A percentile compares a stretch with the other conserved stretches of the same genome.
phyloP scores from a whole-genome alignment of 1,139 yeast species.

The Magnusiomyces magnusii region DNA sequence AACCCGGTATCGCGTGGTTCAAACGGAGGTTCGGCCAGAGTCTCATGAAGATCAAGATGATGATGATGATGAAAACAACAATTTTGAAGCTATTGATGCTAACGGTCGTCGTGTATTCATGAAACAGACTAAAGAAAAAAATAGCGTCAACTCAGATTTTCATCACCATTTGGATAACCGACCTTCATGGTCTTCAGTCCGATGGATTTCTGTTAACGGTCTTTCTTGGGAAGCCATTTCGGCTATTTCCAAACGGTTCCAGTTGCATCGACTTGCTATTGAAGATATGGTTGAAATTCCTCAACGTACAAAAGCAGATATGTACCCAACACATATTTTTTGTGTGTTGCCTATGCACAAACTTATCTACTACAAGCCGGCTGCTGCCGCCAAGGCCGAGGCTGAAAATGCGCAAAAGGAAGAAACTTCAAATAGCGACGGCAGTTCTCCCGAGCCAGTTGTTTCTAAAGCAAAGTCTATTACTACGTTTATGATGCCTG shows the following conservation, averaged over 20 bases:
- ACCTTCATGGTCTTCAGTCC: slow-evolving; percentile 43
- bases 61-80: slow-evolving; percentile 1
- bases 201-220: slow-evolving; percentile 52
- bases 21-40: slow-evolving; percentile 25
- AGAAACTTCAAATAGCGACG: not conserved
- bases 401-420: slow-evolving; percentile 3
- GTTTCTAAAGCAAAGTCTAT: not conserved
- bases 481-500: not conserved
- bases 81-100: not conserved
- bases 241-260: slow-evolving; percentile 36
- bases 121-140: not conserved
- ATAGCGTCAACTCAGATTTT: slow-evolving; percentile 18
- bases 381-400: slow-evolving; percentile 1
- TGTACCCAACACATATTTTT: slow-evolving; percentile 43
- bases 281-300: slow-evolving; percentile 55
- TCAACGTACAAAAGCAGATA: slow-evolving; percentile 47
- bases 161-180: slow-evolving; percentile 26
- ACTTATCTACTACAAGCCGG: slow-evolving; percentile 31
- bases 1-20: slow-evolving; percentile 37
- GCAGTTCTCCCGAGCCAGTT: not conserved
- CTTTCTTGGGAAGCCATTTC: slow-evolving; percentile 48
- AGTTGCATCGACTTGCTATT: slow-evolving; percentile 43
- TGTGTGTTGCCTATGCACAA: slow-evolving; percentile 46
- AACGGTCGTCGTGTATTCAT: not conserved
- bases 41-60: slow-evolving; percentile 2